These are phyloP conservation scores for Tolypocladium ophioglossoides DNA, from an alignment of 2,329 filamentous ascomycete species.

Conservation along the genomic window DNA sequence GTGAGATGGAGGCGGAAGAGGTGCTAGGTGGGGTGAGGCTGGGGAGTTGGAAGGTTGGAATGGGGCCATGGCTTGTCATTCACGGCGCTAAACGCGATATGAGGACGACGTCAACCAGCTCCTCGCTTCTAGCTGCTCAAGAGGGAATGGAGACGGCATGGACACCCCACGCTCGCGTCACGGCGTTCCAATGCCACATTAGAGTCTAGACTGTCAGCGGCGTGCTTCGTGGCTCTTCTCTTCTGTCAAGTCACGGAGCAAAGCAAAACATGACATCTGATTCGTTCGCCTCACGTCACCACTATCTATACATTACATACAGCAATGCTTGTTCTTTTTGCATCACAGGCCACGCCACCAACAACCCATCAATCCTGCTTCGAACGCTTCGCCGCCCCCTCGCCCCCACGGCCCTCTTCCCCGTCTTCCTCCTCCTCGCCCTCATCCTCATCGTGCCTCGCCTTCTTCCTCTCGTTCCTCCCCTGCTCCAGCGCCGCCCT, in stretches of 20 bases:
- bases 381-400: conserved; percentile 16
- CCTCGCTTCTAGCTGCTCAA: neutral
- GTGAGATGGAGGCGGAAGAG: neutral
- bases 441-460: conserved; percentile 28
- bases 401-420: conserved; percentile 17
- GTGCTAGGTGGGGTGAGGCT: neutral
- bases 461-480: conserved; percentile 23
- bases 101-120: neutral
- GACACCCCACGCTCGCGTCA: neutral
- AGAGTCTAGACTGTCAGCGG: neutral
- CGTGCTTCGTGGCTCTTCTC: no score
- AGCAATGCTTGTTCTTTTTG: neutral
- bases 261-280: no score
- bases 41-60: neutral
- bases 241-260: no score
- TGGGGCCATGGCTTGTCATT: neutral
- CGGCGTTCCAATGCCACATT: neutral
- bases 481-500: conserved; percentile 46
- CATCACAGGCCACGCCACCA: neutral
- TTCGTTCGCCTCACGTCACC: no score
- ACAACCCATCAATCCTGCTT: neutral
- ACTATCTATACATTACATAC: neutral
- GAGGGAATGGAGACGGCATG: neutral
- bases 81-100: neutral
- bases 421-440: conserved; percentile 25